These are phyloP conservation scores for Rubroboletus pulcherrimus DNA, from an alignment of 768 basidiomycete species.

Conservation along the genomic window DNA sequence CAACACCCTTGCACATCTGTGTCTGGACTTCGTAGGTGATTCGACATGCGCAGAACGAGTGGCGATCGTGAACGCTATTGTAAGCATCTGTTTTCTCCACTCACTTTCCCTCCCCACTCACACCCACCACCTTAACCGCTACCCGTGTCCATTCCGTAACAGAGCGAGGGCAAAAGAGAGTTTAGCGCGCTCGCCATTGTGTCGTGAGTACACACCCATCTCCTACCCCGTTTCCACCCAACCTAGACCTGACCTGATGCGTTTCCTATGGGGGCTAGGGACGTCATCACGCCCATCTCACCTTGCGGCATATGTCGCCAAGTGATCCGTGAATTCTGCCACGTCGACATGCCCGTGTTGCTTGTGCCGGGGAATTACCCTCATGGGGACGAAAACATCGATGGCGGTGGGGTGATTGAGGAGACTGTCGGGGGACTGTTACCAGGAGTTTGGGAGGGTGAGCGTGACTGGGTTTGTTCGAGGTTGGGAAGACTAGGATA, in stretches of 20 bases:
- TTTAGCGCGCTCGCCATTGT: constrained; percentile 77
- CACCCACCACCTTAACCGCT: too few species aligned
- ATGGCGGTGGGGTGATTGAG: too few species aligned
- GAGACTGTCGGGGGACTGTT: too few species aligned
- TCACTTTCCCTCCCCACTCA: neutral
- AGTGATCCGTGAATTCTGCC: constrained; percentile 82
- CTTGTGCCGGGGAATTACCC: constrained; percentile 49
- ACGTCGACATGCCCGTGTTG: constrained; percentile 65
- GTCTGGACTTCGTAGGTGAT: constrained; percentile 50
- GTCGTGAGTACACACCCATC: constrained; percentile 46
- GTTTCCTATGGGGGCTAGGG: constrained; percentile 38
- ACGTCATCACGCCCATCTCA: constrained; percentile 66
- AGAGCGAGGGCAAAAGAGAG: constrained; percentile 73
- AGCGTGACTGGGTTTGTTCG: too few species aligned
- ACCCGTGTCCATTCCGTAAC: neutral
- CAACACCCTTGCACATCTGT: neutral
- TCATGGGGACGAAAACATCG: neutral
- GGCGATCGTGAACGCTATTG: constrained; percentile 85
- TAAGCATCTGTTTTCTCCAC: constrained; percentile 37
- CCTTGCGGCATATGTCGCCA: constrained; percentile 96
- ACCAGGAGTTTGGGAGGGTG: too few species aligned
- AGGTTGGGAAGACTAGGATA: too few species aligned
- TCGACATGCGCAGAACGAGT: constrained; percentile 92
- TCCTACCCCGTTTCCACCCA: neutral
- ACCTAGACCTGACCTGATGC: neutral